Evolutionary conservation across 805 yeast species (phyloP), one percentile per base, ranked within the genome.

Genomic region (Zygotorulaspora danielsina): DNA sequence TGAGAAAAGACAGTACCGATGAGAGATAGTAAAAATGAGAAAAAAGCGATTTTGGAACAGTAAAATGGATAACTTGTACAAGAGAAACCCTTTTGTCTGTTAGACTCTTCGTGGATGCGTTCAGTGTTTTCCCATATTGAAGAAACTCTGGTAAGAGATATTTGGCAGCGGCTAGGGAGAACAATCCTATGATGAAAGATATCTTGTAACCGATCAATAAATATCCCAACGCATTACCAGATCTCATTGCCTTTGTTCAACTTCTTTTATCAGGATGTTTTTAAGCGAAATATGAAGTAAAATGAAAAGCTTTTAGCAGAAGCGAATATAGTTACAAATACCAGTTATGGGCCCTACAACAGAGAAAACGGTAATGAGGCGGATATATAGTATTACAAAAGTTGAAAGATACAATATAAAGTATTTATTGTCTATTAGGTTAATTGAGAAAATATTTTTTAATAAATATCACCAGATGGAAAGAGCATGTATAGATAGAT

Each of bases 31-130:
- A 84, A 49, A 78, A 84, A 51, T 83, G 87, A 2, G 64, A 51
- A 51, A 84, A 84, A 70, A 71, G 76, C 9, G 69, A 46, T 53
- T 81, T 83, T 0, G 87, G 84, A 0, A 81, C 81, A 9, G 77
- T 75, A 10, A 67, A 39, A 7, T 54, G 53, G 7, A 58, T 44
- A 1, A 66, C 27, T 1, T 22, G 37, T 3, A 48, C 17, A 7
- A 52, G 24, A 6, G 34, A 4, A 5, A 24, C 15, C 12, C 13
- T 20, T 6, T 12, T 11, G 32, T n/a, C 13, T 17, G 13, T 17
- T 6, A 25, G 37, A 16, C 42, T 24, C 7, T 33, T 27, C 21
- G 41, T 26, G n/a, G 45, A 40, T 6, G 42, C 30, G 17, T 38
- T 34, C 26, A 61, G 44, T 0, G 76, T 70, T 49, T 73, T 73